Conservation (phyloP, 352 stramenopile genomes). For the Phytophthora chlamydospora region DNA sequence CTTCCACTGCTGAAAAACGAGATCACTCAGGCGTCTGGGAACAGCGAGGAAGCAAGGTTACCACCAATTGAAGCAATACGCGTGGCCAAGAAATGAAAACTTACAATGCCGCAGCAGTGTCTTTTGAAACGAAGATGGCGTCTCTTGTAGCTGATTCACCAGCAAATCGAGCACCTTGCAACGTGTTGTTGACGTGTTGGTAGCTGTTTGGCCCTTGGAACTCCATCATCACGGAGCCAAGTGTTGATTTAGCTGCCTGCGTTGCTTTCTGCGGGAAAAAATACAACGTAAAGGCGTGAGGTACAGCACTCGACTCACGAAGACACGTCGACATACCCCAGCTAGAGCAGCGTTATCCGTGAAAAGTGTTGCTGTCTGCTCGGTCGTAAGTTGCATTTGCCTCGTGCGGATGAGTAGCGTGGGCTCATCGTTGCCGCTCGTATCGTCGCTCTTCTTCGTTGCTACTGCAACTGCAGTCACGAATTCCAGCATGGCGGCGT, state of each 20-base stretch:
- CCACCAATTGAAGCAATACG: background rate
- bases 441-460: slow-evolving; percentile 4
- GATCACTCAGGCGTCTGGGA: slow-evolving; percentile 40
- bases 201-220: slow-evolving; percentile 47
- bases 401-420: slow-evolving; percentile 53
- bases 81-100: slow-evolving; percentile 5
- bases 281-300: background rate
- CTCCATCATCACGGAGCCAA: slow-evolving; percentile 64
- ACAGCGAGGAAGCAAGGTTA: slow-evolving; percentile 5
- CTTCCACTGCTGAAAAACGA: slow-evolving; percentile 66
- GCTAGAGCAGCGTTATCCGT: slow-evolving; percentile 7
- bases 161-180: slow-evolving; percentile 34
- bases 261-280: slow-evolving; percentile 37
- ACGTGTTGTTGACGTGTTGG: slow-evolving; percentile 20
- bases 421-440: background rate
- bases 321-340: slow-evolving; percentile 16
- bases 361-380: slow-evolving; percentile 52
- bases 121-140: slow-evolving; percentile 39
- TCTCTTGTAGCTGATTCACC: slow-evolving; percentile 17
- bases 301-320: background rate
- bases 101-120: slow-evolving; percentile 39
- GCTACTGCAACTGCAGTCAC: slow-evolving; percentile 41
- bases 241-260: slow-evolving; percentile 30
- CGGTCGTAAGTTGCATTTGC: slow-evolving; percentile 50
- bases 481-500: slow-evolving; percentile 57